These are phyloP conservation scores for Beauveria varroae DNA, from an alignment of 2,329 filamentous ascomycete genomes.

Conservation along the genomic window DNA sequence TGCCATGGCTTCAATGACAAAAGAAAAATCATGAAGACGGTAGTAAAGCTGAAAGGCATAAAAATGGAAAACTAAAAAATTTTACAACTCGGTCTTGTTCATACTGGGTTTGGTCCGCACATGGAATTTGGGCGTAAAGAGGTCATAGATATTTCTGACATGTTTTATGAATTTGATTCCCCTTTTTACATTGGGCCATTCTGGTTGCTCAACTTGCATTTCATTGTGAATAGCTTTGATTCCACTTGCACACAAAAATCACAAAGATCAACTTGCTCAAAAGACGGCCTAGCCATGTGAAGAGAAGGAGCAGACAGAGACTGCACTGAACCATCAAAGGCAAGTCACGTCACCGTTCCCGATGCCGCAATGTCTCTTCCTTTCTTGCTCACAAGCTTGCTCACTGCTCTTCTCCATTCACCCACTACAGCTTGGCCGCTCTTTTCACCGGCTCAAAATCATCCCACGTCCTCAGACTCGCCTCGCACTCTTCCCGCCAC, in stretches of 20 bases:
- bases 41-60: background rate
- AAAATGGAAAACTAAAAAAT: background rate
- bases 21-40: background rate
- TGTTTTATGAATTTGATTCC: slow-evolving; percentile 12
- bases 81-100: background rate
- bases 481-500: slow-evolving; percentile 2
- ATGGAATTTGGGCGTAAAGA: slow-evolving; percentile 11
- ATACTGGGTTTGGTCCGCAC: slow-evolving; percentile 6
- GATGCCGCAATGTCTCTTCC: too few relatives aligned
- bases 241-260: too few relatives aligned
- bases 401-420: too few relatives aligned
- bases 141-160: slow-evolving; percentile 11
- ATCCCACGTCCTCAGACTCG: background rate
- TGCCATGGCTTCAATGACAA: background rate
- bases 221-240: too few relatives aligned
- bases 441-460: background rate
- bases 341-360: too few relatives aligned
- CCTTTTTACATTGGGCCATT: slow-evolving; percentile 11
- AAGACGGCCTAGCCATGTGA: too few relatives aligned
- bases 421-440: background rate
- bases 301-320: too few relatives aligned
- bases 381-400: too few relatives aligned
- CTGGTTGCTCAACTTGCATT: background rate
- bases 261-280: too few relatives aligned
- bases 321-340: too few relatives aligned